Evolutionary conservation across 1,284 basidiomycete species (phyloP), one percentile per base, ranked within the genome.

Genomic region (Moesziomyces sp.): DNA sequence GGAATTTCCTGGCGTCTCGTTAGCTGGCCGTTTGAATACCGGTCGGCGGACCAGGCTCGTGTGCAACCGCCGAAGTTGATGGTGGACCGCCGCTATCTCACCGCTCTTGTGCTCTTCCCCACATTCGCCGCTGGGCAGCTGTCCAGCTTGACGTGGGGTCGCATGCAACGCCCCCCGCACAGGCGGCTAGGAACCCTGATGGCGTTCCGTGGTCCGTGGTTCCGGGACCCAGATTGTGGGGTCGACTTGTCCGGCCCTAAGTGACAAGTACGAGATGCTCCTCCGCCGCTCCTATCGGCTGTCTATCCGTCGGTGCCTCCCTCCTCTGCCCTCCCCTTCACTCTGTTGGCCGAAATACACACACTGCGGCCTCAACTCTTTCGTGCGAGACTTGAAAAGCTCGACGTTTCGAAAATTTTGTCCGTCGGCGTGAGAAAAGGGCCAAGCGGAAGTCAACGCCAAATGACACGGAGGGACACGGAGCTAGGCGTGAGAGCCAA

Each of bases 11-110:
- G 9, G 5, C 5, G 30, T 13, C 30, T 19, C 8, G 2, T 42
- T 48, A 24, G 44, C 48, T 47, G 16, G 49, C 63, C 63, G 63
- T 45, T 49, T 18, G 28, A 9, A 28, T 2, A 18, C 63, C 63
- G 63, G 38, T 66, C 63, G 63, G 63, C 53, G 49, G 52, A 24
- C 52, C 14, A 44, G 23, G 14, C 11, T 7, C 18, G 10, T 19
- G 5, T 6, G 5, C 49, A 48, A 66, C 28, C 40, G 18, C 63
- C 63, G 63, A 59, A 40, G 8, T 5, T 23, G 13, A 30, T 24
- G 23, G 28, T 44, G 21, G n/a, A 34, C 3, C n/a, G 24, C 34
- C 23, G 19, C 48, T 28, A 14, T 38, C 30, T 16, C 16, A 4
- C 38, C 14, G 38, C 16, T 7, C 18, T 14, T 18, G 38, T 18